Base-by-base conservation (phyloP, 2,329 filamentous ascomycete species). In the Penicillium palitans region DNA sequence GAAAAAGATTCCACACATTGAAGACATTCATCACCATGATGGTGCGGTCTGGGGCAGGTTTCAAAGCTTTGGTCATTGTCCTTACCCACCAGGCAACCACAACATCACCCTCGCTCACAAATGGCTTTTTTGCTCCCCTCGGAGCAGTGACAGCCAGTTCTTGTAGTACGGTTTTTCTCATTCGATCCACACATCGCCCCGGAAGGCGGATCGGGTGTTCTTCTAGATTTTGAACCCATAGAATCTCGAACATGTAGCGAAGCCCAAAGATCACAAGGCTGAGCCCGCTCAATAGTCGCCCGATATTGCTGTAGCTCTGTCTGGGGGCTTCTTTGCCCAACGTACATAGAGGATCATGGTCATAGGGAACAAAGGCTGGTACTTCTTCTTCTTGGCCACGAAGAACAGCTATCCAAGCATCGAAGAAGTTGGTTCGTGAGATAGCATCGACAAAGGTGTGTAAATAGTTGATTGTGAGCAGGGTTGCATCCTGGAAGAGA, bases 1-100 rank as follows among this genome's bases (percentile, higher is more conserved):
- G 57, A 27, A 78, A 68, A 6, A 70, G 61, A 17, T 58, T 58
- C 33, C 74, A 77, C 15, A 76, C 57, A 40, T 77, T 75, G 52
- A 80, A 73, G 2, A 74, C 72, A 64, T 79, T 78, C 45, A 76
- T 63, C n/a, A 77, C 66, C 9, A 69, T 27, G 27, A 27, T 27
- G 27, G 27, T 71, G 44, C 68, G 68, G 17, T 63, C 57, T 19
- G 71, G n/a, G 62, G 63, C n/a, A 66, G 64, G 48, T 64, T 66
- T n/a, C 58, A 64, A 52, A 4, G 29, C 10, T 31, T 31, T 31
- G 10, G 8, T 31, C 9, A 66, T 66, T 12, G 72, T 62, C 10
- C 72, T 72, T 9, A 73, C 66, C 52, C 71, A 65, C 77, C 79
- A 83, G 0, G 77, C 72, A 29, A 51, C 37, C 3, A 41, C 25